phyloP scores from a whole-genome alignment of 345 rosid genomes.

The Camelina hispida region DNA sequence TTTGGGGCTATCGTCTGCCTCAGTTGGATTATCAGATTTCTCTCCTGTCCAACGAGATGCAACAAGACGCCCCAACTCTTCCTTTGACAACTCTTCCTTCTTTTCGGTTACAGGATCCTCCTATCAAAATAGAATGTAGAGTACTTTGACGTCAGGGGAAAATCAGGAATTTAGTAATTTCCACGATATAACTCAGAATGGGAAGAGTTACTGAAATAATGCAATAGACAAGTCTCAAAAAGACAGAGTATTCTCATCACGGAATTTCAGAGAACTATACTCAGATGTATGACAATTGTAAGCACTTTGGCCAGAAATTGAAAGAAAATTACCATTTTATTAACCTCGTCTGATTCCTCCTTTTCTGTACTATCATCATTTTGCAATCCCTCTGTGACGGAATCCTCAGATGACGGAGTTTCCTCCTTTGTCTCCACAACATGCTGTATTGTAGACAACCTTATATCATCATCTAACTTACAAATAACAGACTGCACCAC shows the following conservation, averaged over 20 bases:
- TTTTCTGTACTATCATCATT: constrained; percentile 45
- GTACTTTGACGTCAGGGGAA: constrained; percentile 12
- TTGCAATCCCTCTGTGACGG: constrained; percentile 47
- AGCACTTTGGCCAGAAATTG: background rate
- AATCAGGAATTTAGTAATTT: constrained; percentile 3
- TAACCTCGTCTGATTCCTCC: constrained; percentile 49
- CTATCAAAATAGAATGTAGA: constrained; percentile 44
- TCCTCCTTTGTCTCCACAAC: constrained; percentile 44
- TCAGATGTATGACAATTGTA: background rate
- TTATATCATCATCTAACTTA: constrained; percentile 23
- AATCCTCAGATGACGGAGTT: constrained; percentile 51
- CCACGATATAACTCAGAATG: constrained; percentile 9
- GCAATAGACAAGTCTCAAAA: constrained; percentile 26
- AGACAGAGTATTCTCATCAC: background rate
- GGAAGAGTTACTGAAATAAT: constrained; percentile 5
- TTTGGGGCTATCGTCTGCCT: constrained; percentile 43
- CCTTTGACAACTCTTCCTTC: constrained; percentile 78
- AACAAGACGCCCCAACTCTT: constrained; percentile 89
- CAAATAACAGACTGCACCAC: background rate
- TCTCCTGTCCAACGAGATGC: constrained; percentile 99
- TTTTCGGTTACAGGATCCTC: constrained; percentile 53
- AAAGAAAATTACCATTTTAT: constrained; percentile 46
- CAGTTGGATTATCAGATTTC: constrained; percentile 55
- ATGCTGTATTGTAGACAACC: constrained; percentile 48
- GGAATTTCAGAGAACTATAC: constrained; percentile 2